These are phyloP conservation scores for Sclerotinia nivalis DNA, from an alignment of 2,329 filamentous ascomycete genomes.

Conservation along the genomic window DNA sequence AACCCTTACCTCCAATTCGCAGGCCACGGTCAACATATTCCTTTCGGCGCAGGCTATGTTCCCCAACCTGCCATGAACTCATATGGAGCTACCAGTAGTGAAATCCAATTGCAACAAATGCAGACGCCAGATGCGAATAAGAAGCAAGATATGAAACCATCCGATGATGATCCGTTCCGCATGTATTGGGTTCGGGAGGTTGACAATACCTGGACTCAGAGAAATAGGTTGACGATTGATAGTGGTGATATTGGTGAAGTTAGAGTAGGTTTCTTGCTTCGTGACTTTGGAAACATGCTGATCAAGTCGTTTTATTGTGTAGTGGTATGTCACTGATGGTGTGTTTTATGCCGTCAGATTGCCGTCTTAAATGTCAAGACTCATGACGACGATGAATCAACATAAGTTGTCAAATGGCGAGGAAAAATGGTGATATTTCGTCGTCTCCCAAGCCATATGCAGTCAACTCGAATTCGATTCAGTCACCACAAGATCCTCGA, in stretches of 20 bases:
- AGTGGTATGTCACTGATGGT: constrained; percentile 61
- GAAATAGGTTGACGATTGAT: constrained; percentile 61
- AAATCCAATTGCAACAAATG: constrained; percentile 36
- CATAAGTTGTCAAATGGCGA: not conserved
- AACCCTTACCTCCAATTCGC: constrained; percentile 2
- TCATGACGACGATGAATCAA: not conserved
- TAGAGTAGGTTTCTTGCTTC: constrained; percentile 38
- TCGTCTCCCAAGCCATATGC: not conserved
- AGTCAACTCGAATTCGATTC: not conserved
- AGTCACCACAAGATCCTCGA: not conserved
- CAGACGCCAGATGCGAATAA: constrained; percentile 32
- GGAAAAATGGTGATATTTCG: not conserved
- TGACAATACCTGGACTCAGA: constrained; percentile 60
- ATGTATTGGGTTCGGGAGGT: constrained; percentile 63
- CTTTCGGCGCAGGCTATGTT: constrained; percentile 25
- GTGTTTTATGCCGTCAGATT: constrained; percentile 63
- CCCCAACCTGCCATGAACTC: constrained; percentile 28
- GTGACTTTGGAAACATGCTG: not conserved
- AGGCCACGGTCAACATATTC: constrained; percentile 20
- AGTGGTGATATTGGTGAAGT: constrained; percentile 51
- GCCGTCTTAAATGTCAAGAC: constrained; percentile 35
- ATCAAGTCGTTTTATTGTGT: constrained; percentile 26
- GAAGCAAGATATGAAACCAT: constrained; percentile 61
- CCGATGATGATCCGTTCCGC: constrained; percentile 59
- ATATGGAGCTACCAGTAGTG: constrained; percentile 30